Percentiles rank a stretch among this genome's conserved stretches.
These are phyloP conservation scores for Athelia psychrophila DNA, from an alignment of 1,284 basidiomycete genomes.

Conservation along the genomic window DNA sequence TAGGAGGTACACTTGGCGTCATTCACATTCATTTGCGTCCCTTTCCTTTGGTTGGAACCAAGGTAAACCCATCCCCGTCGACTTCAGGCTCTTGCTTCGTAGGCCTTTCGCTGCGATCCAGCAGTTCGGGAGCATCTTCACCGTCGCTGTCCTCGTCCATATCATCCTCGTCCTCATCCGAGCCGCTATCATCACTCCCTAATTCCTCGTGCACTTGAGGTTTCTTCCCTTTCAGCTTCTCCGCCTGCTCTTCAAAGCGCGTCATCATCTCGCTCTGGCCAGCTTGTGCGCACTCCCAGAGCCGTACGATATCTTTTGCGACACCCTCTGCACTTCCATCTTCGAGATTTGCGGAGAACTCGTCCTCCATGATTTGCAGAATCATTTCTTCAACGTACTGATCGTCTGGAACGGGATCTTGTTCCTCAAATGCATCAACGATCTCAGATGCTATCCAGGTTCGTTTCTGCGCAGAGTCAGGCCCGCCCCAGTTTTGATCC, in stretches of 20 bases:
- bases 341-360: conserved; percentile 80
- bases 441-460: conserved; percentile 80
- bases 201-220: conserved; percentile 44
- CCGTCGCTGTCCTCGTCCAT: conserved; percentile 51
- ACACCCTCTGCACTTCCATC: conserved; percentile 76
- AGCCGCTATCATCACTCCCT: conserved; percentile 38
- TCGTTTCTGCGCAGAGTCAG: conserved; percentile 63
- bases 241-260: conserved; percentile 62
- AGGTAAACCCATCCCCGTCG: conserved; percentile 86
- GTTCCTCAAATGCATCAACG: conserved; percentile 80
- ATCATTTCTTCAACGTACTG: conserved; percentile 78
- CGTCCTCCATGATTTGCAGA: conserved; percentile 78
- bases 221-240: conserved; percentile 56
- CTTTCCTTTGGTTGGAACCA: conserved; percentile 68
- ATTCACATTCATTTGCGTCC: conserved; percentile 31
- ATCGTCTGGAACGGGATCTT: conserved; percentile 56
- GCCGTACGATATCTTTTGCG: conserved; percentile 62
- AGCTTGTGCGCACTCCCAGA: conserved; percentile 57
- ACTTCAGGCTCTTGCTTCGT: conserved; percentile 62
- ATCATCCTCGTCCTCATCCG: conserved; percentile 43
- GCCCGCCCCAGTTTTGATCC: conserved; percentile 80
- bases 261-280: conserved; percentile 44
- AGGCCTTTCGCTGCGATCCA: conserved; percentile 30
- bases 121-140: conserved; percentile 54
- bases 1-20: no score